Conservation (phyloP, 1,284 basidiomycete genomes). For the Lentinus polychrous region DNA sequence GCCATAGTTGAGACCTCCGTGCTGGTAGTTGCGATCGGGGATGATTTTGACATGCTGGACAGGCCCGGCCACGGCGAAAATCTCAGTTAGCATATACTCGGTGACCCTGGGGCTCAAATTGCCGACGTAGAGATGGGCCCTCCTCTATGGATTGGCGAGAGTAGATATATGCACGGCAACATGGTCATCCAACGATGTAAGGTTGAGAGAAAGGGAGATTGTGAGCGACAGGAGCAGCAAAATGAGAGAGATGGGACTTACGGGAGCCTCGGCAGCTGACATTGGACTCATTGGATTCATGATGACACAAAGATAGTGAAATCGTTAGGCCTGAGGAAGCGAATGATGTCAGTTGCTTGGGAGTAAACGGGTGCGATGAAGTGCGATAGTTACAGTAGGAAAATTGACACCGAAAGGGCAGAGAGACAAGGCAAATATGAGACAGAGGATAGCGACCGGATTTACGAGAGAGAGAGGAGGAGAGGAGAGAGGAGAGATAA, state of each 20-base stretch:
- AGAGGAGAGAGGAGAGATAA: constrained; percentile 31
- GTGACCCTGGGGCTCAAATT: constrained; percentile 92
- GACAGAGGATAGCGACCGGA: constrained; percentile 31
- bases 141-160: constrained; percentile 39
- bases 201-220: constrained; percentile 2
- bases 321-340: constrained; percentile 21
- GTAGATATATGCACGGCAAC: not conserved
- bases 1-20: constrained; percentile 96
- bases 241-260: constrained; percentile 31
- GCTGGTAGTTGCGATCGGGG: constrained; percentile 95
- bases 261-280: constrained; percentile 68
- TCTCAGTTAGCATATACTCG: constrained; percentile 93
- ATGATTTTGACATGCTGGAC: constrained; percentile 99
- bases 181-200: not conserved
- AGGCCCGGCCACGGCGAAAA: constrained; percentile 91
- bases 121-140: constrained; percentile 95
- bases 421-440: constrained; percentile 34
- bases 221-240: not conserved
- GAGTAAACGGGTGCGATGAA: constrained; percentile 16
- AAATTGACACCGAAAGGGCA: constrained; percentile 34
- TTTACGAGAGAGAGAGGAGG: constrained; percentile 24
- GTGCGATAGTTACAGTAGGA: constrained; percentile 23
- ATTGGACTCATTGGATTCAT: constrained; percentile 72
- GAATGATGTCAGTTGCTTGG: constrained; percentile 13
- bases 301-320: constrained; percentile 44